Evolutionary conservation across 768 basidiomycete species (phyloP).

Genomic region (Mycena vitilis): DNA sequence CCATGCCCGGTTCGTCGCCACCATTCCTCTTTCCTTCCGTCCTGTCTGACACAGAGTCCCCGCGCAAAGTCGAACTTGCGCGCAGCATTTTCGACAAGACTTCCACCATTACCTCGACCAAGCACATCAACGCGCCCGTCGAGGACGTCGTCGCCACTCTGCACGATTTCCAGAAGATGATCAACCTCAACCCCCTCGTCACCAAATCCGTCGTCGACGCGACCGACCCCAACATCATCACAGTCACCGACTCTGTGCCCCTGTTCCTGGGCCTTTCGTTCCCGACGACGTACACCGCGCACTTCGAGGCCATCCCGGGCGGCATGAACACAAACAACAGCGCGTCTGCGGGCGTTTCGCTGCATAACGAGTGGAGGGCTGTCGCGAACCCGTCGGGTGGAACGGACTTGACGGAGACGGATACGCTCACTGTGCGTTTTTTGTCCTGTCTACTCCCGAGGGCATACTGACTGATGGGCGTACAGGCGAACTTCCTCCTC

Average conservation of each 20-base stretch:
- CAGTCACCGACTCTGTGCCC: constrained; percentile 28
- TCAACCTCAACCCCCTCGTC: constrained; percentile 37
- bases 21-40: background rate
- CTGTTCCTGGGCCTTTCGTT: constrained; percentile 29
- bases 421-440: constrained; percentile 30
- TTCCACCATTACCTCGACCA: constrained; percentile 30
- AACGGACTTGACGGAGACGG: constrained; percentile 36
- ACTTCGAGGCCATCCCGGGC: constrained; percentile 24
- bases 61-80: background rate
- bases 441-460: background rate
- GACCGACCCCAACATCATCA: constrained; percentile 29
- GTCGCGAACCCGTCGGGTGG: constrained; percentile 31
- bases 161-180: constrained; percentile 34
- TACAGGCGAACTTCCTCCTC: constrained; percentile 35
- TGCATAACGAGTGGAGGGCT: constrained; percentile 37
- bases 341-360: constrained; percentile 28
- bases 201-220: constrained; percentile 21
- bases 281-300: constrained; percentile 34
- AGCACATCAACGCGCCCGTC: constrained; percentile 34
- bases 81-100: constrained; percentile 34
- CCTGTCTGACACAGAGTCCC: background rate
- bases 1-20: constrained; percentile 13
- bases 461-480: background rate
- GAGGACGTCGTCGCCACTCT: constrained; percentile 30
- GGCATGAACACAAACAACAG: constrained; percentile 35